Base-by-base conservation (phyloP, 345 rosid species). In the Eucalyptus albens region DNA sequence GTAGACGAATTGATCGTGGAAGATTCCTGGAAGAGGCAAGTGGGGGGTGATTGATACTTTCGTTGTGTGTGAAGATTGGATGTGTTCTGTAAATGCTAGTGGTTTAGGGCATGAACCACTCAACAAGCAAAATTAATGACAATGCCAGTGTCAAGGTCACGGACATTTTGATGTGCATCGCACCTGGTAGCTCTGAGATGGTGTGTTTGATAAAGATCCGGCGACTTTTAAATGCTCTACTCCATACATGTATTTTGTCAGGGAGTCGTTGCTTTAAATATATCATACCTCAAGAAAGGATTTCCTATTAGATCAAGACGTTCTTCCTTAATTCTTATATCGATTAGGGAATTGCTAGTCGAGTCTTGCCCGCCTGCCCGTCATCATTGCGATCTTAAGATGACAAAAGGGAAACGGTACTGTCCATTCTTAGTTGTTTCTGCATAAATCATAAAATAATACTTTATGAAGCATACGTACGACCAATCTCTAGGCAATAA, bases 1-100 rank as follows among this genome's bases (percentile, higher is more conserved):
- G 99, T 97, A 19, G 97, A 97, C 89, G 99, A 97, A 86, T 86
- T 97, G 94, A 97, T 97, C 31, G 98, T 97, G 83, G 99, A 97
- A 91, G 99, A 97, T 93, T 96, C 99, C 0, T 97, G 99, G 99
- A 97, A 97, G 94, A 94, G 99, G 90, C 99, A 97, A 92, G 99
- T 97, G 6, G 99, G 99, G 40, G 99, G 99, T 19, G 96, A 94
- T 91, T 97, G 47, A 77, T 77, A 21, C 3, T 77, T 40, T 40
- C 26, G 2, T 40, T 2, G 27, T 10, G 8, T 10, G 85, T 77
- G 85, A 77, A 40, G 85, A 77, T 40, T 40, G 83, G 47, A 40
- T 77, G 29, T 56, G 29, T 37, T 77, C 47, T 77, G 85, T 77
- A 40, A 77, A 77, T 40, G 85, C 47, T 77, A 72, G 82, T 72